Percentiles rank a stretch among this genome's conserved stretches.
These are phyloP conservation scores for Lachancea lanzarotensis DNA, from an alignment of 805 yeast species.

Conservation along the genomic window DNA sequence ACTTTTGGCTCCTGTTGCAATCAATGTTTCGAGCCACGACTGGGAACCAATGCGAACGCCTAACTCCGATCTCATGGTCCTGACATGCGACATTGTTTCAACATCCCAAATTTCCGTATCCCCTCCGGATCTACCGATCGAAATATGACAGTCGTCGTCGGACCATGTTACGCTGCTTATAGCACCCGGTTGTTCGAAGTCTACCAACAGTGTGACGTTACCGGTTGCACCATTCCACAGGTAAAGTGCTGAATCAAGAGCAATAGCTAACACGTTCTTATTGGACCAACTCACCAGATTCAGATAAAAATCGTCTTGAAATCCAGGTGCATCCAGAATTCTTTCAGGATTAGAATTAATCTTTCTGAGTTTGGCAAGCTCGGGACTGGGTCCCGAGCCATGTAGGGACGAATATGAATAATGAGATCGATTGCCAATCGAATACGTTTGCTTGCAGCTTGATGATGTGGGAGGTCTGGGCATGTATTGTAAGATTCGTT, in stretches of 20 bases:
- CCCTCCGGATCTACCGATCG: slow-evolving; percentile 82
- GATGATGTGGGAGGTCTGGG: slow-evolving; percentile 68
- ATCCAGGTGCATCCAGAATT: slow-evolving; percentile 93
- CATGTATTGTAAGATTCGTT: slow-evolving; percentile 77
- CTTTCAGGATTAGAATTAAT: slow-evolving; percentile 86
- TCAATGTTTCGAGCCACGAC: slow-evolving; percentile 74
- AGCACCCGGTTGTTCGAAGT: slow-evolving; percentile 38
- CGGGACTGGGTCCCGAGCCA: slow-evolving; percentile 25
- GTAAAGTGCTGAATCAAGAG: slow-evolving; percentile 74
- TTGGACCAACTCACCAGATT: slow-evolving; percentile 84
- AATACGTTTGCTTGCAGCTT: slow-evolving; percentile 24
- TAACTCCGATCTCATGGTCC: slow-evolving; percentile 67
- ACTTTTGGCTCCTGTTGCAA: slow-evolving; percentile 81
- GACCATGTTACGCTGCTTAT: slow-evolving; percentile 73
- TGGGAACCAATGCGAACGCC: slow-evolving; percentile 76
- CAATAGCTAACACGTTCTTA: slow-evolving; percentile 78
- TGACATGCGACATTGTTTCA: slow-evolving; percentile 61
- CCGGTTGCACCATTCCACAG: slow-evolving; percentile 91
- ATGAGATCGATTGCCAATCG: slow-evolving; percentile 28
- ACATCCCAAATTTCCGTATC: slow-evolving; percentile 90
- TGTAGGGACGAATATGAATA: slow-evolving; percentile 28
- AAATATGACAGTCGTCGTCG: slow-evolving; percentile 77
- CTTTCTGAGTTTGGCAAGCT: slow-evolving; percentile 64
- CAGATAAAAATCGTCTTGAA: slow-evolving; percentile 85
- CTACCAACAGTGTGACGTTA: slow-evolving; percentile 61